These are phyloP conservation scores for Paramecium biaurelia DNA, from an alignment of 73 alveolate genomes.

Conservation along the genomic window DNA sequence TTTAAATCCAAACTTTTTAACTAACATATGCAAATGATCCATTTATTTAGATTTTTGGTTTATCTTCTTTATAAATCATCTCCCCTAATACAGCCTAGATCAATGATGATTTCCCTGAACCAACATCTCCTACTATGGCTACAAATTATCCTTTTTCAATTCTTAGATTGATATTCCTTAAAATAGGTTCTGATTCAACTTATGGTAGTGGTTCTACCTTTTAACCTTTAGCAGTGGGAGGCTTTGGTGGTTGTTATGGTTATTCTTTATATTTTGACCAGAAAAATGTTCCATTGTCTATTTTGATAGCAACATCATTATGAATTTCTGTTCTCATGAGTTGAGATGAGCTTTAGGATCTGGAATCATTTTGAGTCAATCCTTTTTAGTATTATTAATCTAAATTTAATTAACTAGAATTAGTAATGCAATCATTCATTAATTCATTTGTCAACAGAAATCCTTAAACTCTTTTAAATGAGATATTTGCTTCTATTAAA, in stretches of 20 bases:
- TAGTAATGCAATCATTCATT: not conserved
- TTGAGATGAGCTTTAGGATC: not conserved
- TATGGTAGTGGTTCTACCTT: not conserved
- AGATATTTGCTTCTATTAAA: slow-evolving; percentile 10
- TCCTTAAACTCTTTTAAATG: slow-evolving; percentile 4
- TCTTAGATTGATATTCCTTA: not conserved
- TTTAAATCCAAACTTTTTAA: slow-evolving; percentile 91
- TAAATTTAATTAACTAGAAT: not conserved
- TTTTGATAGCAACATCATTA: not conserved
- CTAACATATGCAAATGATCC: slow-evolving; percentile 73
- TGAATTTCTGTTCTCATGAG: not conserved
- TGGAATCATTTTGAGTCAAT: not conserved
- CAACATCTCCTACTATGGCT: slow-evolving; percentile 62
- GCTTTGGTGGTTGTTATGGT: not conserved
- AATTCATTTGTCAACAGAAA: slow-evolving; percentile 12
- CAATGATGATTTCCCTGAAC: slow-evolving; percentile 65
- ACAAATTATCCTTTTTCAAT: slow-evolving; percentile 41
- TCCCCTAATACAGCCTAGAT: slow-evolving; percentile 55
- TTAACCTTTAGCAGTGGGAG: not conserved
- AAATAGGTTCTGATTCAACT: not conserved
- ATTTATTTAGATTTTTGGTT: slow-evolving; percentile 25
- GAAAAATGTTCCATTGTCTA: not conserved
- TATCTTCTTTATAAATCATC: slow-evolving; percentile 32
- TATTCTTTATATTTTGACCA: not conserved
- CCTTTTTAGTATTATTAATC: not conserved